Percentiles rank a stretch among this genome's conserved stretches.
These are phyloP conservation scores for Teunomyces gatunensis DNA, from an alignment of 805 yeast species.

Conservation along the genomic window DNA sequence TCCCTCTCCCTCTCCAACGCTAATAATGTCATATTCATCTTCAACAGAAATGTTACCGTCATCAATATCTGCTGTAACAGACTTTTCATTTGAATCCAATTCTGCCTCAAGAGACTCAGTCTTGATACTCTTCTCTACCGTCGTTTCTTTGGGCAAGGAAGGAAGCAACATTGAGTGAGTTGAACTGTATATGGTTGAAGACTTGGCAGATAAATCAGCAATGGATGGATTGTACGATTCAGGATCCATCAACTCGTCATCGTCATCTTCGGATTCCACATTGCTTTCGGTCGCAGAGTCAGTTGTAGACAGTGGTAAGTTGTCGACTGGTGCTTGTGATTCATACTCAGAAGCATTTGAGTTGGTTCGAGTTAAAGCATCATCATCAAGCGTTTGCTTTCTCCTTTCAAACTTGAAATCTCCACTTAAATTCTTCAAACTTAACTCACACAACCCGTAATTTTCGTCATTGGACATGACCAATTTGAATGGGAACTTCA, in stretches of 20 bases:
- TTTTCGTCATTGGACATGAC: conserved; percentile 19
- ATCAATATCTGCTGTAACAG: background rate
- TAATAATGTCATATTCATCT: conserved; percentile 35
- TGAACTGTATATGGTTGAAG: conserved; percentile 13
- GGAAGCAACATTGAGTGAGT: conserved; percentile 31
- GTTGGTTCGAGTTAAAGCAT: background rate
- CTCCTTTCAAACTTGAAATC: conserved; percentile 10
- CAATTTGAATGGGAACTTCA: conserved; percentile 33
- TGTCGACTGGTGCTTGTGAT: background rate
- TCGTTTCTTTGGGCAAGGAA: conserved; percentile 26
- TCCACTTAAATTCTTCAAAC: conserved; percentile 22
- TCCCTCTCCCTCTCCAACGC: conserved; percentile 29
- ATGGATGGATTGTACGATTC: background rate
- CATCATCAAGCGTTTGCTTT: background rate
- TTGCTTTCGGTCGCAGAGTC: background rate
- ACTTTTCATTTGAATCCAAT: conserved; percentile 8
- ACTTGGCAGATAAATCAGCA: background rate
- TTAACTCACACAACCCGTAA: conserved; percentile 21
- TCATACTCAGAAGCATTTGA: background rate
- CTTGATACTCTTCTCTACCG: conserved; percentile 9
- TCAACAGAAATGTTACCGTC: conserved; percentile 5
- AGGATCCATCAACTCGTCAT: background rate
- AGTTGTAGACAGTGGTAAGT: background rate
- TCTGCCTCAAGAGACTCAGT: conserved; percentile 23
- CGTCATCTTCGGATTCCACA: background rate